Evolutionary conservation across 2,329 filamentous ascomycete species (phyloP).

Genomic region (Fusarium solani-melongenae): DNA sequence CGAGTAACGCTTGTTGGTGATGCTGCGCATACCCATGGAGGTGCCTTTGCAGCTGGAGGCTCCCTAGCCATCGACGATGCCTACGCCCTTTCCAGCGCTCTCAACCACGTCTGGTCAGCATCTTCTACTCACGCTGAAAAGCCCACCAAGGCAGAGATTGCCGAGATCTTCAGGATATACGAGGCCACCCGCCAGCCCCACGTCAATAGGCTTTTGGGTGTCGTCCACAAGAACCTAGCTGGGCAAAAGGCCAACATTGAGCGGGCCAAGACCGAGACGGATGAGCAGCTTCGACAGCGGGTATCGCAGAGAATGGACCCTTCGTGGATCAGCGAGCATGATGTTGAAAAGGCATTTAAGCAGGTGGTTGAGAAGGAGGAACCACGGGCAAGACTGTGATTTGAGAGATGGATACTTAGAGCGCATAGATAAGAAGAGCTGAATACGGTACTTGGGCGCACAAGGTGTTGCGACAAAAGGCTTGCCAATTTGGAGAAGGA

Average conservation of each 20-base stretch:
- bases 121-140: conserved; percentile 1
- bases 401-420: neutral
- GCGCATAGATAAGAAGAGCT: neutral
- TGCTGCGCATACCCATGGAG: conserved; percentile 55
- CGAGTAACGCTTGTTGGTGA: conserved; percentile 53
- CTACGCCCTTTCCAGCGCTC: conserved; percentile 53
- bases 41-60: conserved; percentile 54
- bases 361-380: conserved; percentile 41
- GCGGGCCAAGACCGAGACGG: conserved; percentile 43
- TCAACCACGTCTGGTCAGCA: conserved; percentile 50
- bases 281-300: conserved; percentile 50
- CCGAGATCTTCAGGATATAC: conserved; percentile 51
- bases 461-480: neutral
- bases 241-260: conserved; percentile 28
- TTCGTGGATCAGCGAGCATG: conserved; percentile 59
- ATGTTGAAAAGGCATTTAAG: conserved; percentile 53
- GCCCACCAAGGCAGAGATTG: conserved; percentile 34
- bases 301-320: conserved; percentile 51
- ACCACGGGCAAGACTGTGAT: neutral
- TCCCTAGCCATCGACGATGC: conserved; percentile 55
- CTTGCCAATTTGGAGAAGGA: neutral
- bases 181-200: conserved; percentile 56
- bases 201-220: conserved; percentile 45
- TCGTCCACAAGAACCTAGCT: conserved; percentile 25
- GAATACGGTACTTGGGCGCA: neutral